A percentile compares a stretch with the other conserved stretches of the same genome.
phyloP scores from a whole-genome alignment of 192 early-diverging fungal species.

The Spinellus fusiger region DNA sequence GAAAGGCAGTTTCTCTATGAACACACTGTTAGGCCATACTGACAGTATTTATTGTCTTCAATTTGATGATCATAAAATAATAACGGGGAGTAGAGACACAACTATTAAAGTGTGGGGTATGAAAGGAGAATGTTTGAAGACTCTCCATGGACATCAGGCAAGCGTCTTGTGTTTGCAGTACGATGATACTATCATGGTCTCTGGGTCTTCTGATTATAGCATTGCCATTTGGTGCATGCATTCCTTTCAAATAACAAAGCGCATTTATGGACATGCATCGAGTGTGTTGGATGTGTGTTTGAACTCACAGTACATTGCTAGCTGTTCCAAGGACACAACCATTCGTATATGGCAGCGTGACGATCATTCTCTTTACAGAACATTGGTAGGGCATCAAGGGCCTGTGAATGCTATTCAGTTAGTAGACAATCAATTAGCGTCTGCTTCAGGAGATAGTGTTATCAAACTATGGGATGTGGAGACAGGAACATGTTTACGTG shows the following conservation, averaged over 20 bases:
- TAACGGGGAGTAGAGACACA: constrained; percentile 76
- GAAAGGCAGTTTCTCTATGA: background rate
- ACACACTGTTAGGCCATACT: constrained; percentile 42
- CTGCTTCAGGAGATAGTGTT: constrained; percentile 79
- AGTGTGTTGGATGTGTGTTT: constrained; percentile 90
- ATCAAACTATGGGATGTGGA: constrained; percentile 81
- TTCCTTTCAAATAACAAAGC: constrained; percentile 34
- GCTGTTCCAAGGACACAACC: constrained; percentile 92
- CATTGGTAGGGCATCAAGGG: constrained; percentile 80
- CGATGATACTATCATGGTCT: constrained; percentile 67
- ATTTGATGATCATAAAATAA: constrained; percentile 67
- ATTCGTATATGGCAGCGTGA: constrained; percentile 86
- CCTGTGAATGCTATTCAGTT: constrained; percentile 96
- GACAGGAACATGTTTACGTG: constrained; percentile 60
- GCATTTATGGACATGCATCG: constrained; percentile 66
- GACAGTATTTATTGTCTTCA: constrained; percentile 95
- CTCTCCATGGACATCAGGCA: constrained; percentile 60
- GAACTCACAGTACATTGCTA: constrained; percentile 65
- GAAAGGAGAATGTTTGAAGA: constrained; percentile 17
- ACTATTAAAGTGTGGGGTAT: constrained; percentile 86
- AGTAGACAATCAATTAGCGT: constrained; percentile 55
- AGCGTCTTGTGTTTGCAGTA: constrained; percentile 87
- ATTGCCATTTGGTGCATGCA: constrained; percentile 83
- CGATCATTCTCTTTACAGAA: constrained; percentile 54
- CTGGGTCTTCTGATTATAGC: constrained; percentile 83